phyloP scores from a whole-genome alignment of 1,284 basidiomycete species.

The Pterula multifida region DNA sequence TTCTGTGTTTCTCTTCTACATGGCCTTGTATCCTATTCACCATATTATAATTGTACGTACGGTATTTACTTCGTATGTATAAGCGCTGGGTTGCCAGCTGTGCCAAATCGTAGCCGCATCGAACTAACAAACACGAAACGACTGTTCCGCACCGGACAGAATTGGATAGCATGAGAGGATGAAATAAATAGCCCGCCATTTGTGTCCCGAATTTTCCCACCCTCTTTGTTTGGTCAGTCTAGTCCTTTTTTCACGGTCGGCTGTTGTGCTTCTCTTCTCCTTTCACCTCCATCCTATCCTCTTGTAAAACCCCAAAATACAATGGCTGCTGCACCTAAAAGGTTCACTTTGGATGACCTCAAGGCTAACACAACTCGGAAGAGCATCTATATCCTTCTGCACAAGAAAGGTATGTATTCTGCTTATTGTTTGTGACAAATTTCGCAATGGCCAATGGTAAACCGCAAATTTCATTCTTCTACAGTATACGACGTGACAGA shows the following conservation, averaged over 20 bases:
- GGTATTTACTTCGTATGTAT: not conserved
- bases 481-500: slow-evolving; percentile 90
- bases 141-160: not conserved
- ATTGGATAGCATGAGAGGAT: not conserved
- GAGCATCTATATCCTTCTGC: slow-evolving; percentile 68
- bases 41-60: not conserved
- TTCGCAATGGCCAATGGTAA: slow-evolving; percentile 26
- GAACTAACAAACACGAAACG: too few species aligned
- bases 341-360: slow-evolving; percentile 11
- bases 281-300: not conserved
- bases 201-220: not conserved
- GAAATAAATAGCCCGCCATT: not conserved
- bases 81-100: too few species aligned
- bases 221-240: too few species aligned
- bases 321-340: slow-evolving; percentile 7
- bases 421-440: slow-evolving; percentile 40
- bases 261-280: not conserved
- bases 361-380: slow-evolving; percentile 31
- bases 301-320: not conserved
- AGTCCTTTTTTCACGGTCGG: not conserved
- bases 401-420: slow-evolving; percentile 59
- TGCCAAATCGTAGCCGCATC: too few species aligned
- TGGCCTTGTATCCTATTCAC: slow-evolving; percentile 1
- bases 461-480: slow-evolving; percentile 19
- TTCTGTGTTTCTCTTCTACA: slow-evolving; percentile 7